Evolutionary conservation across 2,329 filamentous ascomycete species (phyloP).

Genomic region (Aspergillus bombycis): DNA sequence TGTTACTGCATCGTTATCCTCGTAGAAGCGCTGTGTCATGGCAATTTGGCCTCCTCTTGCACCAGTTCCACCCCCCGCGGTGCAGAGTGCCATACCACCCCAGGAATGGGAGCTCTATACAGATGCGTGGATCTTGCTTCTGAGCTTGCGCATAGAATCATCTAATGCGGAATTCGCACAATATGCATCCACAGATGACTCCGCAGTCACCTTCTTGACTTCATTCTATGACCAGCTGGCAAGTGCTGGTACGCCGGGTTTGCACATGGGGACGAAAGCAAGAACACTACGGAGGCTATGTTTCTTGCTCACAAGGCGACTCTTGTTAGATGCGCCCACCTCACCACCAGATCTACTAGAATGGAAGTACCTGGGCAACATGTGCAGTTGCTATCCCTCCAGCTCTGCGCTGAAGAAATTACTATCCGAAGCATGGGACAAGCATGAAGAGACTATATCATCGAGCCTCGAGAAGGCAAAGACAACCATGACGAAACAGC

Average conservation of each 20-base stretch:
- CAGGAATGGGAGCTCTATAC: conserved; percentile 78
- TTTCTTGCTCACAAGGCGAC: conserved; percentile 66
- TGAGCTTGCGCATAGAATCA: conserved; percentile 66
- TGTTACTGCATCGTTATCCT: not conserved
- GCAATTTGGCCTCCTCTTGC: conserved; percentile 71
- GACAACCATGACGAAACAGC: conserved; percentile 33
- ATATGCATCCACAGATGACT: conserved; percentile 58
- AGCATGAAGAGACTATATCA: conserved; percentile 37
- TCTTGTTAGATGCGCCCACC: conserved; percentile 53
- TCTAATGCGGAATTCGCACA: conserved; percentile 59
- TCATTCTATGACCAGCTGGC: conserved; percentile 66
- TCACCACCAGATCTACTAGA: conserved; percentile 56
- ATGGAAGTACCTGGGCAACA: conserved; percentile 70
- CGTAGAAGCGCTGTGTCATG: conserved; percentile 41
- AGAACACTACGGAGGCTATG: conserved; percentile 62
- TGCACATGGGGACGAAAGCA: conserved; percentile 41
- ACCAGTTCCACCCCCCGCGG: conserved; percentile 70
- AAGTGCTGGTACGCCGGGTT: conserved; percentile 35
- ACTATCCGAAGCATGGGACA: conserved; percentile 55
- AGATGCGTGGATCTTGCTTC: conserved; percentile 73
- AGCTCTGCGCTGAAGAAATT: conserved; percentile 58
- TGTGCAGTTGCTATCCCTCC: conserved; percentile 69
- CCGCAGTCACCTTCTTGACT: conserved; percentile 64
- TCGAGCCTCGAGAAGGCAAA: conserved; percentile 43
- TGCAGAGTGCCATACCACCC: conserved; percentile 67